These are phyloP conservation scores for Brachypodium distachyon DNA, from an alignment of 202 grass and related monocot genomes.

Conservation along the genomic window DNA sequence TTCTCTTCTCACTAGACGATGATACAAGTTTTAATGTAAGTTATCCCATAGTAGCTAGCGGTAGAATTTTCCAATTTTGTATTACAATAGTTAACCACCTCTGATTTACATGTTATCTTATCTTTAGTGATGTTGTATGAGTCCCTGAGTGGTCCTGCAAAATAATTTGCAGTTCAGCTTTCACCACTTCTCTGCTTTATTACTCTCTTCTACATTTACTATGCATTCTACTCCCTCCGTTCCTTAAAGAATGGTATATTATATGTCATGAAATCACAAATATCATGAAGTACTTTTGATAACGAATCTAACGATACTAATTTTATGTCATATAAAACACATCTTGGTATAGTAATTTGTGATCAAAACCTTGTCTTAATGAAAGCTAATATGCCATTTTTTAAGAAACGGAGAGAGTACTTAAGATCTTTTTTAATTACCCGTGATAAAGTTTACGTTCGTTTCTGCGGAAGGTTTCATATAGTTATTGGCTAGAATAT, in stretches of 20 bases:
- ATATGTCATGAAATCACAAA: no score
- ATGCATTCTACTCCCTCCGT: no score
- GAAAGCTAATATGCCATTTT: no score
- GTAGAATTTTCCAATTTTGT: not conserved
- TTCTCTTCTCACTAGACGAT: not conserved
- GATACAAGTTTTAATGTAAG: no score
- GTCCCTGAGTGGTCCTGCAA: not conserved
- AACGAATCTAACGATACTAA: no score
- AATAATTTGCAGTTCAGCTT: not conserved
- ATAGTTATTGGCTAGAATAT: conserved; percentile 56
- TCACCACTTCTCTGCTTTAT: not conserved
- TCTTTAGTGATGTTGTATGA: not conserved
- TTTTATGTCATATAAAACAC: no score
- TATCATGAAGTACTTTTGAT: no score
- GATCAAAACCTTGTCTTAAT: no score
- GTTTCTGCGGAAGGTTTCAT: conserved; percentile 41
- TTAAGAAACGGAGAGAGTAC: no score
- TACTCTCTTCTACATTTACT: not conserved
- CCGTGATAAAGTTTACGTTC: not conserved
- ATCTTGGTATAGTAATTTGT: no score
- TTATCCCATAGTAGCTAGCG: not conserved
- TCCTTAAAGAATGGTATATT: no score
- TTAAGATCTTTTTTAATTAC: not conserved
- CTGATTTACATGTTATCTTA: not conserved
- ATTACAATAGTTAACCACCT: not conserved